Conservation (phyloP, 2,329 filamentous ascomycete species). For the Cordyceps cateniannulata region DNA sequence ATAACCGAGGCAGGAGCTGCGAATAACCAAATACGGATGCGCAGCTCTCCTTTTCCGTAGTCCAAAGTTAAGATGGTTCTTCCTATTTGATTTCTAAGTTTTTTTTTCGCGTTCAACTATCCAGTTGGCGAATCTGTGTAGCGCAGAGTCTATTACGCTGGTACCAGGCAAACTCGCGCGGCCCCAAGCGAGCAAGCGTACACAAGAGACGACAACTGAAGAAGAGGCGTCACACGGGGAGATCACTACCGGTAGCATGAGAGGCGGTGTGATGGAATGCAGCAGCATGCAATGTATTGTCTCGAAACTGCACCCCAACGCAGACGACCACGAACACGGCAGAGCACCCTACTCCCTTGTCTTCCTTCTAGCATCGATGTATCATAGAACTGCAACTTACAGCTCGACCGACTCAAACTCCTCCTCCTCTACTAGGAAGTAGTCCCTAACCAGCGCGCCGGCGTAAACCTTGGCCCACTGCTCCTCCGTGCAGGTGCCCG, state of each 20-base stretch:
- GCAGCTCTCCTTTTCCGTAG: background rate
- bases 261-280: background rate
- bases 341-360: background rate
- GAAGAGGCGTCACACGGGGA: background rate
- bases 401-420: constrained; percentile 5
- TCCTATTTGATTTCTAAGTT: background rate
- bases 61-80: background rate
- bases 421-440: constrained; percentile 21
- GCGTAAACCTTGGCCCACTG: constrained; percentile 44
- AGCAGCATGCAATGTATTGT: background rate
- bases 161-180: background rate
- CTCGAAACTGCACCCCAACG: background rate
- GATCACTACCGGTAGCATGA: background rate
- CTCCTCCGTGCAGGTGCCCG: constrained; percentile 49
- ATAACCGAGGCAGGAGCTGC: constrained; percentile 9
- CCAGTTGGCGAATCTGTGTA: background rate
- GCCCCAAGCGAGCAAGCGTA: background rate
- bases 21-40: background rate
- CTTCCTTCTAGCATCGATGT: no score
- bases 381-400: background rate
- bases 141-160: background rate
- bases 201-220: background rate
- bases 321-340: background rate
- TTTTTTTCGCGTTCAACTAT: background rate
- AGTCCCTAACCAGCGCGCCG: constrained; percentile 44